These are phyloP conservation scores for Mortierella sp. DNA, from an alignment of 371 early-diverging fungal species.

Conservation along the genomic window DNA sequence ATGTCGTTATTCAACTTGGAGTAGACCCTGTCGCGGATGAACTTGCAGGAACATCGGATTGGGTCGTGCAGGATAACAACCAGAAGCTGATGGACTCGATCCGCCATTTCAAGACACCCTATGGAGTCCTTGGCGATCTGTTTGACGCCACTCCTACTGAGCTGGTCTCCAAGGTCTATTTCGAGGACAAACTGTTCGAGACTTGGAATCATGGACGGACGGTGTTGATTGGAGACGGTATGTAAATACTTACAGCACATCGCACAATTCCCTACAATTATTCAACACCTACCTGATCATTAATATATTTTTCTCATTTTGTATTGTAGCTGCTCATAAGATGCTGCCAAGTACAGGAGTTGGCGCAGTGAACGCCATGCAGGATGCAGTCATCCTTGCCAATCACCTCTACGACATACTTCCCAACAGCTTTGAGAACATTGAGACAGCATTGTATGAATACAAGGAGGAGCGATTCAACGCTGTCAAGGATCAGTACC, in stretches of 20 bases:
- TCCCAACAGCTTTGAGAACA: background rate
- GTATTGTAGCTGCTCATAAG: no score
- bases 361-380: constrained; percentile 47
- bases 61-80: constrained; percentile 13
- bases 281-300: no score
- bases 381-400: constrained; percentile 33
- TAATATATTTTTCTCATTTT: no score
- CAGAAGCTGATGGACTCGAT: background rate
- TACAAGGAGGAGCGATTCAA: constrained; percentile 31
- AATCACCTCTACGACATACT: constrained; percentile 38
- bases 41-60: constrained; percentile 16
- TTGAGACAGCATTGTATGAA: constrained; percentile 16
- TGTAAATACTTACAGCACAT: background rate
- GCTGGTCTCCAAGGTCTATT: constrained; percentile 17
- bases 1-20: constrained; percentile 13
- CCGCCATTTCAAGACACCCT: background rate
- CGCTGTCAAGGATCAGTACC: constrained; percentile 22
- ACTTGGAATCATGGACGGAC: constrained; percentile 38
- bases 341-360: constrained; percentile 33
- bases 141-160: constrained; percentile 28
- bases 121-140: constrained; percentile 16
- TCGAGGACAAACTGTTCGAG: constrained; percentile 36
- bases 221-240: constrained; percentile 38
- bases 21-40: background rate
- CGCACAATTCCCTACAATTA: no score